phyloP scores from a whole-genome alignment of 2,329 filamentous ascomycete genomes.

The Trichoderma asperellum region DNA sequence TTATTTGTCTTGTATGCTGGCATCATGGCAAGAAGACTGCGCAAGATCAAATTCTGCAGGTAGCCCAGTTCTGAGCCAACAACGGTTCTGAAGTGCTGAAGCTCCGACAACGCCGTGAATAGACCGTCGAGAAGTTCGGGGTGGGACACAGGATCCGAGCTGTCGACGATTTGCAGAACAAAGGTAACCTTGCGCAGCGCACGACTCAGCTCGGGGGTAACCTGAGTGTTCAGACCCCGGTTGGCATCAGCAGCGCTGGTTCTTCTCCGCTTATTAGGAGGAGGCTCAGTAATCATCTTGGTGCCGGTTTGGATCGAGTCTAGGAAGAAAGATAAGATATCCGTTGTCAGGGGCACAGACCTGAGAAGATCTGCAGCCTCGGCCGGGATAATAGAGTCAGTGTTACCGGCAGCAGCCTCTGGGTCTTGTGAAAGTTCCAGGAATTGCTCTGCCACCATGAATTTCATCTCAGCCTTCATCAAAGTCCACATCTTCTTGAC shows the following conservation, averaged over 20 bases:
- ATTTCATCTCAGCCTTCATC: slow-evolving; percentile 67
- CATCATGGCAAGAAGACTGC: slow-evolving; percentile 82
- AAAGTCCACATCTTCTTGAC: slow-evolving; percentile 73
- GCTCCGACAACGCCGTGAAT: slow-evolving; percentile 82
- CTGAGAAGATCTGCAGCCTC: slow-evolving; percentile 74
- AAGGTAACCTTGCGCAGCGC: slow-evolving; percentile 79
- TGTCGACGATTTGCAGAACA: slow-evolving; percentile 85
- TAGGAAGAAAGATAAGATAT: slow-evolving; percentile 72
- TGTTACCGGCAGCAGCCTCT: slow-evolving; percentile 34
- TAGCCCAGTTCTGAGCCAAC: slow-evolving; percentile 88
- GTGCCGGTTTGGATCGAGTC: slow-evolving; percentile 74
- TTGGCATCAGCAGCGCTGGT: slow-evolving; percentile 74
- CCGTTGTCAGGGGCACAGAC: slow-evolving; percentile 71
- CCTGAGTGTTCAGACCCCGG: slow-evolving; percentile 61
- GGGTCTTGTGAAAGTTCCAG: slow-evolving; percentile 62
- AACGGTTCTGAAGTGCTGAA: slow-evolving; percentile 81
- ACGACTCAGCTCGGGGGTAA: slow-evolving; percentile 66
- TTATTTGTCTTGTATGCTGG: slow-evolving; percentile 69
- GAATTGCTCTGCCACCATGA: slow-evolving; percentile 63
- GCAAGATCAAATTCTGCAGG: slow-evolving; percentile 81
- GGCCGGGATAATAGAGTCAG: slow-evolving; percentile 48
- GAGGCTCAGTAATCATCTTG: slow-evolving; percentile 71
- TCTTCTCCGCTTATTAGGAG: slow-evolving; percentile 77
- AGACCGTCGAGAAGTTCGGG: slow-evolving; percentile 76
- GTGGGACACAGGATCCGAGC: slow-evolving; percentile 74